Conservation (phyloP, 371 early-diverging fungal genomes). For the Enterospora canceri region DNA sequence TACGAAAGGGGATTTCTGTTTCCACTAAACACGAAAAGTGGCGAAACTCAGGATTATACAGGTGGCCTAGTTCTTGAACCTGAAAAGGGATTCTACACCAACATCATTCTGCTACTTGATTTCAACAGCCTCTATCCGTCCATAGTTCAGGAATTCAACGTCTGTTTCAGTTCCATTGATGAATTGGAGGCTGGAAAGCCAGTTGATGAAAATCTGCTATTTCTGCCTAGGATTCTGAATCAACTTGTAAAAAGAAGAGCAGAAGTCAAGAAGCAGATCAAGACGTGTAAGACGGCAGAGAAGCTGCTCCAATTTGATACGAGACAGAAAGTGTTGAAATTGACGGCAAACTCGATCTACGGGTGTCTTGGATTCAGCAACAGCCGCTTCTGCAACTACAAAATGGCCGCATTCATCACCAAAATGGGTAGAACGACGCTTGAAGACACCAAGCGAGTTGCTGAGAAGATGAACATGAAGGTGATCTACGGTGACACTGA, state of each 20-base stretch:
- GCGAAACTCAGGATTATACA: slow-evolving; percentile 74
- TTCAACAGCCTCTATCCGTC: slow-evolving; percentile 99
- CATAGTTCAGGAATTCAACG: slow-evolving; percentile 97
- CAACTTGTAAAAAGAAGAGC: slow-evolving; percentile 76
- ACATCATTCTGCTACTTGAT: slow-evolving; percentile 81
- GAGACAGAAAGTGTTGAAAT: slow-evolving; percentile 85
- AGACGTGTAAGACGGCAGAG: slow-evolving; percentile 58
- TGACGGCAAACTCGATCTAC: slow-evolving; percentile 98
- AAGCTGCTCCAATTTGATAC: slow-evolving; percentile 66
- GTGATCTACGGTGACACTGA: slow-evolving; percentile 99
- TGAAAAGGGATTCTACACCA: slow-evolving; percentile 85
- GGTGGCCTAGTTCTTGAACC: slow-evolving; percentile 98
- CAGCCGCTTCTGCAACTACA: slow-evolving; percentile 92
- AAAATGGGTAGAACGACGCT: slow-evolving; percentile 88
- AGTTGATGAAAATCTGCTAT: slow-evolving; percentile 15
- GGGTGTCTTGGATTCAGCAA: slow-evolving; percentile 89
- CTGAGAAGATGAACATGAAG: slow-evolving; percentile 54
- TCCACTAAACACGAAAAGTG: slow-evolving; percentile 58
- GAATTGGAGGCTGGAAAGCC: slow-evolving; percentile 57
- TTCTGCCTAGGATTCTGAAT: slow-evolving; percentile 74
- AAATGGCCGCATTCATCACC: slow-evolving; percentile 89
- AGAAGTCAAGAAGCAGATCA: slow-evolving; percentile 76
- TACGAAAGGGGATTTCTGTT: slow-evolving; percentile 54
- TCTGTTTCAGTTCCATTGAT: slow-evolving; percentile 88
- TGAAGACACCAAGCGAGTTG: slow-evolving; percentile 76